phyloP scores from a whole-genome alignment of 2,329 filamentous ascomycete genomes.

The Aspergillus sp. region DNA sequence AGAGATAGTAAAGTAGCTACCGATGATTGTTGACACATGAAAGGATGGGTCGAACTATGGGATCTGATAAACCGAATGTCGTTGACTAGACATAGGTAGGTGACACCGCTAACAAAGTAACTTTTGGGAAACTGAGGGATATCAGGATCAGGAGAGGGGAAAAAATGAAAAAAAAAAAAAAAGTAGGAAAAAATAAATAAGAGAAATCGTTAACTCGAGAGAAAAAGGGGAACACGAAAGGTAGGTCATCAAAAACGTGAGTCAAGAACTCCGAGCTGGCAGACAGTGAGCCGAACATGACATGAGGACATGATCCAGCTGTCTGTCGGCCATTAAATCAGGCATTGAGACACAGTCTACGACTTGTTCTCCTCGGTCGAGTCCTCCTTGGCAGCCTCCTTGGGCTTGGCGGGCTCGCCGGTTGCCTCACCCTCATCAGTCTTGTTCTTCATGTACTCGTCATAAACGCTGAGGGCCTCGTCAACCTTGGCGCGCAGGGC shows the following conservation, averaged over 20 bases:
- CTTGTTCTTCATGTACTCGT: conserved; percentile 96
- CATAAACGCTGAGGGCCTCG: conserved; percentile 93
- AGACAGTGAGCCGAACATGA: background rate
- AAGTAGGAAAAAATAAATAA: conserved; percentile 12
- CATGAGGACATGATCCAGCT: conserved; percentile 8
- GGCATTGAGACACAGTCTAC: conserved; percentile 23
- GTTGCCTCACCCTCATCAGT: conserved; percentile 36
- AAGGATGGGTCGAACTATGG: conserved; percentile 4
- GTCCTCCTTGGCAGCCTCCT: conserved; percentile 41
- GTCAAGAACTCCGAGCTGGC: conserved; percentile 24
- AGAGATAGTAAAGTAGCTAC: background rate
- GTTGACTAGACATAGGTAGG: conserved; percentile 28
- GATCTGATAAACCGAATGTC: conserved; percentile 20
- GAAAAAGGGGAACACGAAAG: conserved; percentile 9
- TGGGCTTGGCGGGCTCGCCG: conserved; percentile 40
- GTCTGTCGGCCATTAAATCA: conserved; percentile 9
- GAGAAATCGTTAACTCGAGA: conserved; percentile 20
- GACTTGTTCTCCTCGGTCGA: conserved; percentile 37
- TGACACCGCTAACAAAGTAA: conserved; percentile 30
- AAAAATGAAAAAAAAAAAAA: conserved; percentile 9
- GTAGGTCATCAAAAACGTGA: conserved; percentile 32
- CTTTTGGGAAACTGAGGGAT: conserved; percentile 40
- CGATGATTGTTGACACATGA: background rate
- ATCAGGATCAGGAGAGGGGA: conserved; percentile 32
- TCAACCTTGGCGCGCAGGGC: conserved; percentile 94